A percentile compares a stretch with the other conserved stretches of the same genome.
phyloP scores from a whole-genome alignment of 2,329 filamentous ascomycete species.

The Aspergillus persii region DNA sequence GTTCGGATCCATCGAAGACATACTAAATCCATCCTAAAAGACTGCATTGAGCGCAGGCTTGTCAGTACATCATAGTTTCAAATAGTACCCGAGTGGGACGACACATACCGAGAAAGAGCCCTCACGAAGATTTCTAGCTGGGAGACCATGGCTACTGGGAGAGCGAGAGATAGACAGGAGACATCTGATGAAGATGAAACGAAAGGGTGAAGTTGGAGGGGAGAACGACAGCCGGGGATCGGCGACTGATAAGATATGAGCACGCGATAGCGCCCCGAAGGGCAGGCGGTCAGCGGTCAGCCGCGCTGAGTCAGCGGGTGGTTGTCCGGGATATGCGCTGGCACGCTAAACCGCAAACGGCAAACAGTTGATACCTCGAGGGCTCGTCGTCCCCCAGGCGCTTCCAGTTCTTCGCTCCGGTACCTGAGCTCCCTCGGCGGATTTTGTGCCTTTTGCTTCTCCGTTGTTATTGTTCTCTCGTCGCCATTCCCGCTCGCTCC shows the following conservation, averaged over 20 bases:
- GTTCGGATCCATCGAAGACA: slow-evolving; percentile 14
- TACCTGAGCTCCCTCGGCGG: background rate
- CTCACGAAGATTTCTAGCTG: slow-evolving; percentile 37
- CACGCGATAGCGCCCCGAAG: slow-evolving; percentile 7
- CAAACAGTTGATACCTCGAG: slow-evolving; percentile 35
- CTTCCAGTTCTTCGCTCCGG: background rate
- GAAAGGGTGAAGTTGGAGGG: background rate
- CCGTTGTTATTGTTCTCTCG: background rate
- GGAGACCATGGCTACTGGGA: slow-evolving; percentile 23
- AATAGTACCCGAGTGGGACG: background rate
- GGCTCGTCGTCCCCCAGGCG: slow-evolving; percentile 5
- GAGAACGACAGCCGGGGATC: background rate
- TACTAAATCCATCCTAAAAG: slow-evolving; percentile 73
- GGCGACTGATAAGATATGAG: slow-evolving; percentile 24
- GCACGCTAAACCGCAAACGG: slow-evolving; percentile 40
- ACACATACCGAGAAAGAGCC: slow-evolving; percentile 43
- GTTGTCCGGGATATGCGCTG: slow-evolving; percentile 43
- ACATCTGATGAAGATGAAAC: background rate
- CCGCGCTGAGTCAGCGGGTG: slow-evolving; percentile 25
- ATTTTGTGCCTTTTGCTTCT: background rate
- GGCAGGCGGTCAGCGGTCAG: slow-evolving; percentile 22
- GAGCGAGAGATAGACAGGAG: background rate
- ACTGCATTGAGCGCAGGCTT: slow-evolving; percentile 44
- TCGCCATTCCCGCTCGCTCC: background rate
- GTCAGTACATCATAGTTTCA: slow-evolving; percentile 16